Evolutionary conservation across 345 rosid species (phyloP).

Genomic region (Populus pruinosa): DNA sequence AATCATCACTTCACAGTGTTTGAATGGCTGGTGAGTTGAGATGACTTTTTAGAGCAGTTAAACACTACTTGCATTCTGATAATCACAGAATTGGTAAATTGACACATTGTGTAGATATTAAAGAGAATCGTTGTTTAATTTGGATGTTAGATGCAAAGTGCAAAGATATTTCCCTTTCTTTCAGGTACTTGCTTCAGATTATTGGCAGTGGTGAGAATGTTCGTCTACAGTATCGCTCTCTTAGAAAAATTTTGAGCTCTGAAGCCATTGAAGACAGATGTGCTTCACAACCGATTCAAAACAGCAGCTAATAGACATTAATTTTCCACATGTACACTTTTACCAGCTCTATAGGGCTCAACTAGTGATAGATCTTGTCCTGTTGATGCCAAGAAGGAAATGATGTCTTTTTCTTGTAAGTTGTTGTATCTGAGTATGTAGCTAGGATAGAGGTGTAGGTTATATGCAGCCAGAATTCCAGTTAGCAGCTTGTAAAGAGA

Average conservation of each 20-base stretch:
- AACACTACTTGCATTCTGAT: not conserved
- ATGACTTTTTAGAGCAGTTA: not conserved
- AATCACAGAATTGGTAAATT: not conserved
- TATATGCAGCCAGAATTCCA: not conserved
- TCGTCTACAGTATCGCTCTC: conserved; percentile 93
- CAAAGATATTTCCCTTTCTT: not conserved
- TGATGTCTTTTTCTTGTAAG: conserved; percentile 2
- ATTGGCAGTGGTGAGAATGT: conserved; percentile 79
- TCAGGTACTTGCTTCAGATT: conserved; percentile 82
- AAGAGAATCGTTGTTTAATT: not conserved
- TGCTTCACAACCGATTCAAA: conserved; percentile 48
- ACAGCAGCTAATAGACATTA: conserved; percentile 41
- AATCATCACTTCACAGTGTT: conserved; percentile 89
- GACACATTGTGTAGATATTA: not conserved
- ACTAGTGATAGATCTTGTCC: conserved; percentile 3
- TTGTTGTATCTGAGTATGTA: conserved; percentile 16
- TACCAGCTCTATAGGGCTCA: conserved; percentile 7
- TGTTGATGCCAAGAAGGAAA: not conserved
- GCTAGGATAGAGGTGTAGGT: conserved; percentile 16
- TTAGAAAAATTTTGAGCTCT: conserved; percentile 46
- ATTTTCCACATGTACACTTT: not conserved
- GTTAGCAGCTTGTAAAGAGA: conserved; percentile 25
- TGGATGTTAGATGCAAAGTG: not conserved
- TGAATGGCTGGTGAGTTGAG: conserved; percentile 86
- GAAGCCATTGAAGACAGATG: conserved; percentile 49